Evolutionary conservation across 2,329 filamentous ascomycete genomes (phyloP), one percentile per base, ranked within the genome.

Genomic region (Colletotrichum higginsianum): DNA sequence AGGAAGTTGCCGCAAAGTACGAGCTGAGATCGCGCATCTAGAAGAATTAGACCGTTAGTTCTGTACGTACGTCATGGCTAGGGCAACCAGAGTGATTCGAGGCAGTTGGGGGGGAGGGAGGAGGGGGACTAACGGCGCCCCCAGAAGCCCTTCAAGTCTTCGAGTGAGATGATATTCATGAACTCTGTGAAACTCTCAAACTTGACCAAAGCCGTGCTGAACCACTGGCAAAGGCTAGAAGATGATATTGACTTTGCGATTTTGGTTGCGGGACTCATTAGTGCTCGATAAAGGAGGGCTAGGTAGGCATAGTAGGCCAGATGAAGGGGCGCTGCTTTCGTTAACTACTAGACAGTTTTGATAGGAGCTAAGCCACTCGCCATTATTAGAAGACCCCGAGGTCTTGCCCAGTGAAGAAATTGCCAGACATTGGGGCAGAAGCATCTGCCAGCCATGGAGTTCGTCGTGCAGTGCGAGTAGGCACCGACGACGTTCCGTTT

Each of bases 1-100:
- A 86, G 78, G 62, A 86, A 86, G 73, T 86, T 86, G 18, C 84
- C 84, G 47, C 83, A 84, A 0, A 86, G 77, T 4, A 86, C 85
- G 0, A 86, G 76, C 66, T 86, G 84, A 9, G 83, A 85, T 16
- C 85, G 81, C 21, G 78, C 78, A 67, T 80, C 79, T 76, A 16
- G 6, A 18, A 46, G 16, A 18, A 1, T 6, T 46, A 44, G 42
- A 46, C 15, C 2, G 42, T 46, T 18, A 46, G 42, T 18, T 18
- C 15, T 46, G 3, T 16, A 46, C 15, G 5, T 46, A 5, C 42
- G 15, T 26, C 26, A 26, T 26, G 26, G 26, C 26, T 26, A 26
- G 26, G 26, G 26, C 23, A 26, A 26, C 3, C 26, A 26, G 26
- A 26, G 26, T 26, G 26, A 26, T 26, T 26, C 26, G 26, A 26